phyloP scores from a whole-genome alignment of 176 grass and related monocot genomes.

The Metroxylon sagu region DNA sequence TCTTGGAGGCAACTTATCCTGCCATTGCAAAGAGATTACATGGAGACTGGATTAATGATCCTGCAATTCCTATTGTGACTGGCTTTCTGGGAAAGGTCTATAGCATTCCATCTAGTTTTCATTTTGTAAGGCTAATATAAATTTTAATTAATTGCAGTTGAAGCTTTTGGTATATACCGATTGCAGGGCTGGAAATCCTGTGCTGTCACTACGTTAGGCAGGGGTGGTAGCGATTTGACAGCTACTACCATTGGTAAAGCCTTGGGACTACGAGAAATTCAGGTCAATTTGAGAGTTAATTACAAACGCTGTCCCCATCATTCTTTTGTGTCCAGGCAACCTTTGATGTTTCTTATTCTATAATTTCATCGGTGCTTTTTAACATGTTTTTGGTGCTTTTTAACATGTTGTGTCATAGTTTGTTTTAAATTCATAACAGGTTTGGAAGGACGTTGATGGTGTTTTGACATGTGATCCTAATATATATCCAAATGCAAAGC shows the following conservation, averaged over 20 bases:
- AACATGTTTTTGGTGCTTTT: too few relatives aligned
- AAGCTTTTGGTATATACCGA: too few relatives aligned
- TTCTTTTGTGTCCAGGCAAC: too few relatives aligned
- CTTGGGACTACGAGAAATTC: conserved; percentile 93
- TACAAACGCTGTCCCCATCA: too few relatives aligned
- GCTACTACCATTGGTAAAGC: conserved; percentile 98
- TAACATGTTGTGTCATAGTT: too few relatives aligned
- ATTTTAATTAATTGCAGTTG: too few relatives aligned
- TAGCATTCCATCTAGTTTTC: neutral
- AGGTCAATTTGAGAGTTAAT: conserved; percentile 33
- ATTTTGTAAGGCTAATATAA: too few relatives aligned
- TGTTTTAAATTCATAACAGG: conserved; percentile 22
- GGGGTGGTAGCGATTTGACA: conserved; percentile 90
- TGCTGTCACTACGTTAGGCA: conserved; percentile 80
- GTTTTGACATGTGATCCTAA: conserved; percentile 96
- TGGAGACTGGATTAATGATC: conserved; percentile 74
- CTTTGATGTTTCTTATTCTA: too few relatives aligned
- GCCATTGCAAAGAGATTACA: conserved; percentile 79
- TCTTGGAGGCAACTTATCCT: conserved; percentile 94
- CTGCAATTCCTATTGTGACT: conserved; percentile 78
- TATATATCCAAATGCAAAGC: conserved; percentile 67
- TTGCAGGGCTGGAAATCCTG: conserved; percentile 87
- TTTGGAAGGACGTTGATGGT: conserved; percentile 97
- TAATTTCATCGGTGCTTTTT: too few relatives aligned
- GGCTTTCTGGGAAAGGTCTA: conserved; percentile 94